These are phyloP conservation scores for Vaucheria bursata DNA, from an alignment of 352 stramenopile species.

Conservation along the genomic window DNA sequence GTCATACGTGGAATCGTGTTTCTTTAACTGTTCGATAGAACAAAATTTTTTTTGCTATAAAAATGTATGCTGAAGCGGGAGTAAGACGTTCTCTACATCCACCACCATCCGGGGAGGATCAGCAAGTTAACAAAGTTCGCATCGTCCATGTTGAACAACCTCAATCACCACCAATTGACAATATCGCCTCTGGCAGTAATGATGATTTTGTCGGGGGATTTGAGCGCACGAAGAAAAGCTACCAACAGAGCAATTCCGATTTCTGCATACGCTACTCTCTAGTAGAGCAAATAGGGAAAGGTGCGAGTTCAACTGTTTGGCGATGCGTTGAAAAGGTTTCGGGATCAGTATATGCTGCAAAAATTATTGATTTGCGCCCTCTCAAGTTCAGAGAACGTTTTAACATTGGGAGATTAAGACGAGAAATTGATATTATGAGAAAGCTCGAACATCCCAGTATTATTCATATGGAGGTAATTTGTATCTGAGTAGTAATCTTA, in stretches of 20 bases:
- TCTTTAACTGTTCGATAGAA: too few relatives aligned
- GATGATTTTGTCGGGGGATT: too few relatives aligned
- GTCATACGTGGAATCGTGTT: too few relatives aligned
- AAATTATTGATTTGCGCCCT: conserved; percentile 55
- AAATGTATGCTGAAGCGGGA: too few relatives aligned
- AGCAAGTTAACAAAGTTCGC: not conserved
- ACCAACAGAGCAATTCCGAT: too few relatives aligned
- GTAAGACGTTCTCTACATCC: too few relatives aligned
- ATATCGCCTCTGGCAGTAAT: too few relatives aligned
- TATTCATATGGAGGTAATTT: conserved; percentile 46
- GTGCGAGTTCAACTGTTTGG: conserved; percentile 49
- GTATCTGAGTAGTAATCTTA: too few relatives aligned
- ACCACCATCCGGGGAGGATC: not conserved
- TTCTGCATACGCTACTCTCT: too few relatives aligned
- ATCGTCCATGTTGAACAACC: conserved; percentile 5
- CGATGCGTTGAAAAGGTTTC: conserved; percentile 31
- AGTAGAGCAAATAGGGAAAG: conserved; percentile 50
- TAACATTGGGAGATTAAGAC: conserved; percentile 50
- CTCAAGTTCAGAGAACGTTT: conserved; percentile 52
- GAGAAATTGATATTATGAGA: conserved; percentile 52
- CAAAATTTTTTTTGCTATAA: too few relatives aligned
- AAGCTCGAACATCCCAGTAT: conserved; percentile 52
- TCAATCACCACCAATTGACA: too few relatives aligned
- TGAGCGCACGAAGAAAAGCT: too few relatives aligned
- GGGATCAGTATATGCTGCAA: conserved; percentile 50